Evolutionary conservation across 768 basidiomycete genomes (phyloP).

Genomic region (Gymnopilus junonius): DNA sequence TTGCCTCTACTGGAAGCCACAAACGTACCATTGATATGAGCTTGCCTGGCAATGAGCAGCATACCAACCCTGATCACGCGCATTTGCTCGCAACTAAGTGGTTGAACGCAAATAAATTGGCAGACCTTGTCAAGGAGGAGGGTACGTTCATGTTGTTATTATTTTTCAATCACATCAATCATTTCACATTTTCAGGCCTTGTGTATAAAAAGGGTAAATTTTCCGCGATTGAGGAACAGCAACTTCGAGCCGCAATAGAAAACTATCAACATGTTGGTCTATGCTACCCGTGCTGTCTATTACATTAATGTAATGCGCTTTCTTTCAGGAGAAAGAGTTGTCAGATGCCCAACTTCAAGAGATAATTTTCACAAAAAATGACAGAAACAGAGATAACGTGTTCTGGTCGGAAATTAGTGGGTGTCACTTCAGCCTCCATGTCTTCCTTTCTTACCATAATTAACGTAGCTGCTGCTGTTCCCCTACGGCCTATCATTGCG

Average conservation of each 20-base stretch:
- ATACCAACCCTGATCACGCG: slow-evolving; percentile 60
- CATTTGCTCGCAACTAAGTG: slow-evolving; percentile 78
- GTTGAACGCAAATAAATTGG: slow-evolving; percentile 71
- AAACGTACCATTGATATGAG: slow-evolving; percentile 47
- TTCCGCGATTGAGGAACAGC: slow-evolving; percentile 75
- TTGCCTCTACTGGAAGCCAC: slow-evolving; percentile 29
- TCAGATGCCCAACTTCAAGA: slow-evolving; percentile 58
- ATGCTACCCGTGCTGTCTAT: not conserved
- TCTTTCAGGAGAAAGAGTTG: slow-evolving; percentile 53
- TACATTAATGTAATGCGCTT: not conserved
- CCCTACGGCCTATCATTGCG: slow-evolving; percentile 79
- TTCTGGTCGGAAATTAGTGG: slow-evolving; percentile 86
- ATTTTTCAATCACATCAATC: not conserved
- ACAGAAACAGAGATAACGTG: slow-evolving; percentile 59
- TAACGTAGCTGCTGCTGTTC: slow-evolving; percentile 64
- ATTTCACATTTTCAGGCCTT: slow-evolving; percentile 53
- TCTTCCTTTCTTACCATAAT: slow-evolving; percentile 8
- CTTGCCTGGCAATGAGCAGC: slow-evolving; percentile 42
- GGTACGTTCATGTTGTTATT: slow-evolving; percentile 44
- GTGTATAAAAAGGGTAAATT: slow-evolving; percentile 90
- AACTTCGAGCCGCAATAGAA: slow-evolving; percentile 67
- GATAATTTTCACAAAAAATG: slow-evolving; percentile 71
- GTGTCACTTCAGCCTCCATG: slow-evolving; percentile 23
- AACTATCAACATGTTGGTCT: slow-evolving; percentile 60
- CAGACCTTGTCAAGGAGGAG: slow-evolving; percentile 69